Percentiles rank a stretch among this genome's conserved stretches.
Conservation (phyloP, 2,329 filamentous ascomycete genomes). For the Cercospora zeae-maydis region DNA sequence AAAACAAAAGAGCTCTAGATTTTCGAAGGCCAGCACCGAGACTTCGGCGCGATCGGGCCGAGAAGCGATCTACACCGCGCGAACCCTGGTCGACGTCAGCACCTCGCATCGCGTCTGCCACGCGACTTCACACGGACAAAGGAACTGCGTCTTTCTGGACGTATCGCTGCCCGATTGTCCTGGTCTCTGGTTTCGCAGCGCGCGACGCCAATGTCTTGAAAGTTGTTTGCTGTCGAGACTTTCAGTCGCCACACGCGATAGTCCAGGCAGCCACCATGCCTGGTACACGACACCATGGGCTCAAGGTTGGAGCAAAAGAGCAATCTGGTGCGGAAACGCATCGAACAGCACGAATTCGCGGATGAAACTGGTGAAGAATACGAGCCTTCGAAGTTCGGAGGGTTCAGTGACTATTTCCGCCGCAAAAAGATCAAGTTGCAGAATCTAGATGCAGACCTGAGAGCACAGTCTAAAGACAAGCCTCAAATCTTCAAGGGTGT, state of each 20-base stretch:
- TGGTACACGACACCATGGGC: slow-evolving; percentile 49
- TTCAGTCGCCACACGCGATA: background rate
- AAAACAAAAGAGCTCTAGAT: slow-evolving; percentile 2
- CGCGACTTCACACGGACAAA: slow-evolving; percentile 1
- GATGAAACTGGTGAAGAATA: slow-evolving; percentile 81
- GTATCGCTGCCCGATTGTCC: background rate
- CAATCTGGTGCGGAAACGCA: slow-evolving; percentile 58
- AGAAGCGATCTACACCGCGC: background rate
- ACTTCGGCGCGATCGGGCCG: slow-evolving; percentile 1
- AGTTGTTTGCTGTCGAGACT: background rate
- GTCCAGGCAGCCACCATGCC: slow-evolving; percentile 9
- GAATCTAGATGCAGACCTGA: slow-evolving; percentile 81
- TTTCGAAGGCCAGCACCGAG: slow-evolving; percentile 3
- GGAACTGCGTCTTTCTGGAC: background rate
- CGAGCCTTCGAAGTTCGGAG: slow-evolving; percentile 77
- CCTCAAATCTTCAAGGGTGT: slow-evolving; percentile 87
- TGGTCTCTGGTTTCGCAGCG: background rate
- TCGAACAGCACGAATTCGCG: slow-evolving; percentile 68
- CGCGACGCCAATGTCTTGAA: background rate
- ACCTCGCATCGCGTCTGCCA: slow-evolving; percentile 2
- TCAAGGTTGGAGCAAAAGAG: slow-evolving; percentile 60
- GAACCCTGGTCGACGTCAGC: slow-evolving; percentile 3
- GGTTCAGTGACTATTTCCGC: slow-evolving; percentile 86
- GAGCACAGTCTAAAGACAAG: slow-evolving; percentile 64
- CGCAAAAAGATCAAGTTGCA: slow-evolving; percentile 97